A percentile compares a stretch with the other conserved stretches of the same genome.
phyloP scores from a whole-genome alignment of 2,329 filamentous ascomycete genomes.

The Diaporthe velutina region DNA sequence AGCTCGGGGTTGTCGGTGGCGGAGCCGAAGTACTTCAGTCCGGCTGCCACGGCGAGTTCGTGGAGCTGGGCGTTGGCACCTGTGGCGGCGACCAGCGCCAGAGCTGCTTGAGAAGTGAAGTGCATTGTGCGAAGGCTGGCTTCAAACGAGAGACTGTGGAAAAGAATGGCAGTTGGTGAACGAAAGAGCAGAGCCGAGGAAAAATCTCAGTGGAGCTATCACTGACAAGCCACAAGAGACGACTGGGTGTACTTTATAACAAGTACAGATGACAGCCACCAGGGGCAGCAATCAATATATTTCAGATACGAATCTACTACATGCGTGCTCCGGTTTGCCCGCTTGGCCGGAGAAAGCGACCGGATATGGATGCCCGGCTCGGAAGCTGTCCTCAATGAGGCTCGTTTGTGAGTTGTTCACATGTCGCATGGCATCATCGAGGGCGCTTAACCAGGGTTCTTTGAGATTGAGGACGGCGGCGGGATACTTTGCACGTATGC shows the following conservation, averaged over 20 bases:
- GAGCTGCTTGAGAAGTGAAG: slow-evolving; percentile 36
- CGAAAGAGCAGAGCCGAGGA: neutral
- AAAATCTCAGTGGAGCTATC: neutral
- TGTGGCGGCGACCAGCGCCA: slow-evolving; percentile 39
- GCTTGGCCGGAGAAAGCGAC: slow-evolving; percentile 24
- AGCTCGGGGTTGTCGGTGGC: slow-evolving; percentile 72
- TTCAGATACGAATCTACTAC: slow-evolving; percentile 18
- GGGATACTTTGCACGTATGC: neutral
- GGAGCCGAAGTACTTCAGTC: slow-evolving; percentile 73
- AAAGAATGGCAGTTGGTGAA: slow-evolving; percentile 7
- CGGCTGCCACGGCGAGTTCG: slow-evolving; percentile 66
- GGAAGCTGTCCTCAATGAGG: neutral
- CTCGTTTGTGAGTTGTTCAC: neutral
- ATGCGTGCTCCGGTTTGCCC: slow-evolving; percentile 3
- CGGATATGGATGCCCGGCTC: slow-evolving; percentile 16
- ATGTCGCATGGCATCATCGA: slow-evolving; percentile 21
- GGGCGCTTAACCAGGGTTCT: slow-evolving; percentile 29
- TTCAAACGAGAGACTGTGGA: slow-evolving; percentile 33
- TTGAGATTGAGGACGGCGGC: slow-evolving; percentile 15
- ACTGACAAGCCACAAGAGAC: neutral
- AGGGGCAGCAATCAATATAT: slow-evolving; percentile 32
- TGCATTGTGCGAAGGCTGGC: slow-evolving; percentile 39
- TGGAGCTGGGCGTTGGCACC: slow-evolving; percentile 55
- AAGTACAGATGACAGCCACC: neutral
- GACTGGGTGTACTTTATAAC: neutral